These are phyloP conservation scores for Aspergillus fumigatus DNA, from an alignment of 2,329 filamentous ascomycete species.

Conservation along the genomic window DNA sequence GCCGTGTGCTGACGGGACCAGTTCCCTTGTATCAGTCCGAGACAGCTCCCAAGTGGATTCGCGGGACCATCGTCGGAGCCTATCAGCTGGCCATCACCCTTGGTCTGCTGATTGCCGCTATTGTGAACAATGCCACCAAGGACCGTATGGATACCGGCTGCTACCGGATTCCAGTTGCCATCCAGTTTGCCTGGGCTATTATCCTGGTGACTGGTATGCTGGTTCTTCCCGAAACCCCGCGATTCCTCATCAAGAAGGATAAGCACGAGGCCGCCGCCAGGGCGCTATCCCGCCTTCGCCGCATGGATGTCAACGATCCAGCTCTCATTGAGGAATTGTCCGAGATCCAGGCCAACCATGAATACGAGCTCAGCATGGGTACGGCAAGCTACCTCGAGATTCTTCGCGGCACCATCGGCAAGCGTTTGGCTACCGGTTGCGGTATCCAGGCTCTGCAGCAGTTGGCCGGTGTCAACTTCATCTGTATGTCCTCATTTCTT, in stretches of 20 bases:
- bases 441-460: constrained; percentile 38
- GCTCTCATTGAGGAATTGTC: constrained; percentile 71
- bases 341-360: constrained; percentile 83
- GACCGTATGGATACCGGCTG: constrained; percentile 56
- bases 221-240: constrained; percentile 75
- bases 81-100: constrained; percentile 80
- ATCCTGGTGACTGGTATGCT: constrained; percentile 68
- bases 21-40: constrained; percentile 71
- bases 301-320: constrained; percentile 61
- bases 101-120: constrained; percentile 67
- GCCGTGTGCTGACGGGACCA: constrained; percentile 9
- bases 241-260: constrained; percentile 76
- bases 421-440: constrained; percentile 38
- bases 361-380: constrained; percentile 62
- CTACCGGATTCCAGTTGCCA: constrained; percentile 73
- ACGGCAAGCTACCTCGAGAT: constrained; percentile 35
- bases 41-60: constrained; percentile 66
- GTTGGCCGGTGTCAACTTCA: constrained; percentile 41
- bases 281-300: constrained; percentile 64
- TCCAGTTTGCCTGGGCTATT: constrained; percentile 76
- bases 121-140: constrained; percentile 68
- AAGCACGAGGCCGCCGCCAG: constrained; percentile 59
- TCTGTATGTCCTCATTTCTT: constrained; percentile 25
- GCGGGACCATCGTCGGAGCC: constrained; percentile 69
- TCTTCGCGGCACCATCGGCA: constrained; percentile 32